Percentiles rank a stretch among this genome's conserved stretches.
phyloP scores from a whole-genome alignment of 83 land plant genomes.

The Diphasiastrum complanatum region DNA sequence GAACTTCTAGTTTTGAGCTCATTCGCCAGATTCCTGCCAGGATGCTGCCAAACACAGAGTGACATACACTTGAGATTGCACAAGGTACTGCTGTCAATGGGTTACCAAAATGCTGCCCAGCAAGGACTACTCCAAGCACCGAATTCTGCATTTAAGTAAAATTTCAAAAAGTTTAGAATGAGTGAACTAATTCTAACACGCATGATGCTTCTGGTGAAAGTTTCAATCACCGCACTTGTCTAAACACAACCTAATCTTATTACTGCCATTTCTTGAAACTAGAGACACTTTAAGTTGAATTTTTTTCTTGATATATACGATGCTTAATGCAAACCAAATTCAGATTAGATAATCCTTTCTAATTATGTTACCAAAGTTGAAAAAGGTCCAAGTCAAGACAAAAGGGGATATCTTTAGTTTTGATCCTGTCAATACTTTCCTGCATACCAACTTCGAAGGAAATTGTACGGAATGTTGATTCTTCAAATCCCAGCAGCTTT shows the following conservation, averaged over 20 bases:
- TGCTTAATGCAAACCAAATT: no score
- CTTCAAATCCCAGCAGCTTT: slow-evolving; percentile 51
- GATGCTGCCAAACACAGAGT: slow-evolving; percentile 69
- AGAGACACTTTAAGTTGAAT: no score
- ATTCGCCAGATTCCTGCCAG: slow-evolving; percentile 81
- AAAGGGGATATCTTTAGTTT: no score
- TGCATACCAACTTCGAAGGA: slow-evolving; percentile 99
- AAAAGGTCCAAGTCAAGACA: no score
- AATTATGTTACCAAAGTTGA: no score
- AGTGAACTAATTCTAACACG: not conserved
- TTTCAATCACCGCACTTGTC: no score
- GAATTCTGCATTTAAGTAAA: slow-evolving; percentile 66
- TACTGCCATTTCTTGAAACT: no score
- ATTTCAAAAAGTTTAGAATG: not conserved
- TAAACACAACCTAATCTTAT: no score
- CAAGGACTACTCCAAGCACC: slow-evolving; percentile 94
- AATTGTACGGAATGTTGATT: slow-evolving; percentile 65
- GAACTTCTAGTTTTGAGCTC: no score
- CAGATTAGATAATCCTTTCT: no score
- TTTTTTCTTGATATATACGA: no score
- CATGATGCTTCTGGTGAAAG: not conserved
- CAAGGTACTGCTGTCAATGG: slow-evolving; percentile 91
- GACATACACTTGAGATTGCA: slow-evolving; percentile 91
- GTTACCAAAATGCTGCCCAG: slow-evolving; percentile 79
- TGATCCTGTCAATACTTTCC: no score